phyloP scores from a whole-genome alignment of 2,329 filamentous ascomycete genomes.

The Phialophora verrucosa region DNA sequence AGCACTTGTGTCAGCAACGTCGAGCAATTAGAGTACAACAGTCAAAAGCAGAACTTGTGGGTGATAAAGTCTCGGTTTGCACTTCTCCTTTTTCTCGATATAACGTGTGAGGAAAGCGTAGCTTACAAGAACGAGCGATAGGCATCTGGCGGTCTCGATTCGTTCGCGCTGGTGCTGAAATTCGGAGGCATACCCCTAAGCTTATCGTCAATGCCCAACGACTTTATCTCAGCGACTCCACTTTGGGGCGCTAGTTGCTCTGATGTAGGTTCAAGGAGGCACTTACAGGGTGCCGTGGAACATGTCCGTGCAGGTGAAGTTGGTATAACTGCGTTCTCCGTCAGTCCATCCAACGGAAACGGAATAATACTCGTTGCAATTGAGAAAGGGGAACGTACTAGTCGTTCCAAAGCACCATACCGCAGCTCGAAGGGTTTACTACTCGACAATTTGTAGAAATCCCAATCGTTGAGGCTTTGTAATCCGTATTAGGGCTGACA shows the following conservation, averaged over 20 bases:
- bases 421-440: conserved; percentile 20
- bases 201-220: neutral
- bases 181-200: neutral
- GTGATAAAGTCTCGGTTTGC: neutral
- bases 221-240: neutral
- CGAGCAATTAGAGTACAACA: neutral
- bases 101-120: neutral
- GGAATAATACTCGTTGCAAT: neutral
- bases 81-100: neutral
- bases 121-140: conserved; percentile 30
- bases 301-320: conserved; percentile 30
- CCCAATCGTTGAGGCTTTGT: conserved; percentile 29
- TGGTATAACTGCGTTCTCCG: conserved; percentile 12
- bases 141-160: conserved; percentile 7
- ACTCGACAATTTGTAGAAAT: conserved; percentile 26
- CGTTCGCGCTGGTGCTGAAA: conserved; percentile 11
- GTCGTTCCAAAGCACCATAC: conserved; percentile 25
- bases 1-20: neutral
- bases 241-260: neutral
- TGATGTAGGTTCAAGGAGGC: neutral
- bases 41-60: neutral
- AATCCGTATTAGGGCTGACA: conserved; percentile 19
- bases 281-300: conserved; percentile 31
- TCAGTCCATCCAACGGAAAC: neutral
- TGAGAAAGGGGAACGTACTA: conserved; percentile 1